These are phyloP conservation scores for Davidsoniella eucalypti DNA, from an alignment of 2,329 filamentous ascomycete species.

Conservation along the genomic window DNA sequence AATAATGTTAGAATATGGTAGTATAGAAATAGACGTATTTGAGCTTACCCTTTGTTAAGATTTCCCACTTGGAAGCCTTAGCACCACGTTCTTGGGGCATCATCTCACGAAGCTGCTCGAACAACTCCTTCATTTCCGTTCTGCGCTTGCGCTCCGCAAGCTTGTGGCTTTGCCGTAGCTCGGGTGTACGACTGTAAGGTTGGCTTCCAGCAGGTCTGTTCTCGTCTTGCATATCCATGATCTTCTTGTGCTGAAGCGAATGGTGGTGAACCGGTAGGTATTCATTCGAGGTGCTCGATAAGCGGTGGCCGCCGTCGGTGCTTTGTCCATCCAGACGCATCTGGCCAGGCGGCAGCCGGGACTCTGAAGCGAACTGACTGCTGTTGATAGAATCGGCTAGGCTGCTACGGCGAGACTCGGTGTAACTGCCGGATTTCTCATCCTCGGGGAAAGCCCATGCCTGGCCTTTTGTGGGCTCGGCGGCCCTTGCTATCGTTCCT, in stretches of 20 bases:
- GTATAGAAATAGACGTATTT: neutral
- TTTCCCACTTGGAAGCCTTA: constrained; percentile 83
- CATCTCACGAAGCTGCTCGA: constrained; percentile 62
- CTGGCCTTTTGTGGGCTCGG: constrained; percentile 66
- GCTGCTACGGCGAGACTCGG: constrained; percentile 53
- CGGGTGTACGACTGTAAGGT: constrained; percentile 69
- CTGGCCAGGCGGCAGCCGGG: constrained; percentile 54
- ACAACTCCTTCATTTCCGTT: constrained; percentile 78
- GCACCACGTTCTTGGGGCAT: constrained; percentile 68
- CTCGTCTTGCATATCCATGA: constrained; percentile 48
- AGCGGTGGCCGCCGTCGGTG: constrained; percentile 30
- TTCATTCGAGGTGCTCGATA: constrained; percentile 31
- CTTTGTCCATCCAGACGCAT: constrained; percentile 45
- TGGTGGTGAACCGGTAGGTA: constrained; percentile 54
- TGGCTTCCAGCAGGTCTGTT: constrained; percentile 38
- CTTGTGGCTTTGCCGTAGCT: constrained; percentile 70
- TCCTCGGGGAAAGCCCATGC: constrained; percentile 73
- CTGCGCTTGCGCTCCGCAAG: constrained; percentile 68
- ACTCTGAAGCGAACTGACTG: constrained; percentile 63
- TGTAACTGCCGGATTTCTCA: constrained; percentile 32
- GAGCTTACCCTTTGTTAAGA: constrained; percentile 60
- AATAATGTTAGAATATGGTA: constrained; percentile 5
- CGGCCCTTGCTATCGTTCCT: constrained; percentile 48
- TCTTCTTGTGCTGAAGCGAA: constrained; percentile 55
- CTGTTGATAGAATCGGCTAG: constrained; percentile 63